A percentile compares a stretch with the other conserved stretches of the same genome.
Conservation (phyloP, 306 rosid species). For the Geum urbanum region DNA sequence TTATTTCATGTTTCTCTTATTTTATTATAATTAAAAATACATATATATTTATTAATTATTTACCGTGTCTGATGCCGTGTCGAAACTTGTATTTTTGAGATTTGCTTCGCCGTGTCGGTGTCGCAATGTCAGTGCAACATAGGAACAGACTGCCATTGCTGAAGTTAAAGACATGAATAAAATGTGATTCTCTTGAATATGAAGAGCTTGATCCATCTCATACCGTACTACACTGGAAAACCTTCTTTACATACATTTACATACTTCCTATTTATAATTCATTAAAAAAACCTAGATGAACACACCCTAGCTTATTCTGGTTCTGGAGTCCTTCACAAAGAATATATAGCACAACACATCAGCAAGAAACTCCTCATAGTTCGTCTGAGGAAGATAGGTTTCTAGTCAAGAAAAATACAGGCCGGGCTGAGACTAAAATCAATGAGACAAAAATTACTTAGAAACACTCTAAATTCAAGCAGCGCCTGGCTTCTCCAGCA, state of each 20-base stretch:
- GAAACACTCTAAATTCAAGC: slow-evolving; percentile 27
- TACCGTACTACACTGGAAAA: slow-evolving; percentile 1
- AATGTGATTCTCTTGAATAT: background rate
- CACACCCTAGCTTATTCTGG: slow-evolving; percentile 5
- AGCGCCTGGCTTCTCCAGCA: slow-evolving; percentile 21
- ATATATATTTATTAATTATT: too few relatives aligned
- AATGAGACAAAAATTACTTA: slow-evolving; percentile 37
- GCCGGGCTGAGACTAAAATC: slow-evolving; percentile 32
- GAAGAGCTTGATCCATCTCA: background rate
- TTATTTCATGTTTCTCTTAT: too few relatives aligned
- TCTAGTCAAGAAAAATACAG: slow-evolving; percentile 30
- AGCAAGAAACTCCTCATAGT: slow-evolving; percentile 20
- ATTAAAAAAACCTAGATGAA: background rate
- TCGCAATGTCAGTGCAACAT: too few relatives aligned
- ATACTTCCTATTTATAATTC: background rate
- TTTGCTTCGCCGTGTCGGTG: too few relatives aligned
- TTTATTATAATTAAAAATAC: too few relatives aligned
- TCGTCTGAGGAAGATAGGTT: slow-evolving; percentile 29
- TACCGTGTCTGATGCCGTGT: too few relatives aligned
- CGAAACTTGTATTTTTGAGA: too few relatives aligned
- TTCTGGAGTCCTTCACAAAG: slow-evolving; percentile 7
- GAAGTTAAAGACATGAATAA: background rate
- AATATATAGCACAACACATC: background rate
- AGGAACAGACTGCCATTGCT: background rate
- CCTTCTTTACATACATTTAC: background rate